Evolutionary conservation across 306 rosid genomes (phyloP).

Genomic region (Glycine tomentella): DNA sequence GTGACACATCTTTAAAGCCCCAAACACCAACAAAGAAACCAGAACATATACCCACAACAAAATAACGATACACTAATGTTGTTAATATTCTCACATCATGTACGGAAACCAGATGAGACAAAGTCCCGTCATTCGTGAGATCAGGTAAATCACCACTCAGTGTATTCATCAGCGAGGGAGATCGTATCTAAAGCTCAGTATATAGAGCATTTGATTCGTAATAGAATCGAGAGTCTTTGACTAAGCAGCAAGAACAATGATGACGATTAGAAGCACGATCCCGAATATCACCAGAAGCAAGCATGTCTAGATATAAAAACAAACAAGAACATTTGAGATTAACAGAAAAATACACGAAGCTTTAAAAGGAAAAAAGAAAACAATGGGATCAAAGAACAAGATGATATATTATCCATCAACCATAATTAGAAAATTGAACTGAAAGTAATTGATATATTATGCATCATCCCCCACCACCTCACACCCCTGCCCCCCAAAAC

Average conservation of each 20-base stretch:
- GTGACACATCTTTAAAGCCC: constrained; percentile 47
- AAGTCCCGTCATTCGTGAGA: constrained; percentile 49
- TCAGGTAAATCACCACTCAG: constrained; percentile 35
- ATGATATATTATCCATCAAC: neutral
- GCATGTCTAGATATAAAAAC: constrained; percentile 60
- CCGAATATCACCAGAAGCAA: constrained; percentile 97
- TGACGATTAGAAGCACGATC: constrained; percentile 85
- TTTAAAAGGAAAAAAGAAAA: constrained; percentile 1
- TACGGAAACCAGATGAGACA: constrained; percentile 44
- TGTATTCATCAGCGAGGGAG: constrained; percentile 45
- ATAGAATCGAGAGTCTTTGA: constrained; percentile 33
- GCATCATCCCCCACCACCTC: neutral
- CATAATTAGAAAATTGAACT: constrained; percentile 4
- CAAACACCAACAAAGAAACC: constrained; percentile 49
- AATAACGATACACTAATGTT: constrained; percentile 45
- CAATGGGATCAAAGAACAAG: constrained; percentile 19
- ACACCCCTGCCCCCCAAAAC: neutral
- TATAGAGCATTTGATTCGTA: constrained; percentile 41
- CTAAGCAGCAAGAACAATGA: constrained; percentile 86
- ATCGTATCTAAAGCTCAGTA: constrained; percentile 42
- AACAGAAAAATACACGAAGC: neutral
- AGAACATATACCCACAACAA: constrained; percentile 41
- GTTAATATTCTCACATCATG: constrained; percentile 35
- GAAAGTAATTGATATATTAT: constrained; percentile 8
- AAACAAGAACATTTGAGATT: constrained; percentile 1